phyloP scores from a whole-genome alignment of 768 basidiomycete species.

The Grammothele lineata region DNA sequence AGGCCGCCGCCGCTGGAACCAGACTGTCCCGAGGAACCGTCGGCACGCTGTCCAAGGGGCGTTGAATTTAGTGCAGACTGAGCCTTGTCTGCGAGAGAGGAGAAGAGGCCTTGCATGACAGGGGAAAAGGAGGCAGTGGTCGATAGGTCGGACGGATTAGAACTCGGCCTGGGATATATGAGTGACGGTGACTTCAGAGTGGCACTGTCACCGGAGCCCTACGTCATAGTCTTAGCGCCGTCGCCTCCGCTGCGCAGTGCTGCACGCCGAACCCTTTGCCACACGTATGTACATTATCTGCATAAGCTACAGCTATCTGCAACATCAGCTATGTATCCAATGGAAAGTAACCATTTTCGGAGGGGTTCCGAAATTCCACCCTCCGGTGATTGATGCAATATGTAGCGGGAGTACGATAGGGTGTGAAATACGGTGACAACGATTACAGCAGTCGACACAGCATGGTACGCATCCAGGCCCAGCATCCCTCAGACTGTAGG shows the following conservation, averaged over 20 bases:
- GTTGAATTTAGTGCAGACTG: constrained; percentile 64
- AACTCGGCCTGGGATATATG: too few relatives aligned
- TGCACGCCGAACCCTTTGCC: too few relatives aligned
- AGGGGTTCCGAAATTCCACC: too few relatives aligned
- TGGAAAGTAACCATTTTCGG: too few relatives aligned
- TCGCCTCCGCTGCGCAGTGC: background rate
- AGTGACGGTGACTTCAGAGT: too few relatives aligned
- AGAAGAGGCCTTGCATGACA: constrained; percentile 53
- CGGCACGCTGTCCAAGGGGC: constrained; percentile 42
- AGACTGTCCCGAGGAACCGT: constrained; percentile 29
- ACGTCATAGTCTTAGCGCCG: constrained; percentile 19
- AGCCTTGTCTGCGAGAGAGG: constrained; percentile 72
- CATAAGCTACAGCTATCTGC: too few relatives aligned
- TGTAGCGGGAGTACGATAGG: constrained; percentile 9
- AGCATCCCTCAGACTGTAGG: background rate
- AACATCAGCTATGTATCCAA: too few relatives aligned
- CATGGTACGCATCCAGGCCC: constrained; percentile 4
- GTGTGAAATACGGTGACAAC: constrained; percentile 10
- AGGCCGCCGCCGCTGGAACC: constrained; percentile 9
- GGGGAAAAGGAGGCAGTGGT: constrained; percentile 5
- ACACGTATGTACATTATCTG: too few relatives aligned
- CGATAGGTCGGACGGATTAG: background rate
- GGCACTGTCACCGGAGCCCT: constrained; percentile 16
- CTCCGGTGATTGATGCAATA: too few relatives aligned
- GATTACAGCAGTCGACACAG: constrained; percentile 18